phyloP scores from a whole-genome alignment of 2,329 filamentous ascomycete species.

The Cyphellophora europaea region DNA sequence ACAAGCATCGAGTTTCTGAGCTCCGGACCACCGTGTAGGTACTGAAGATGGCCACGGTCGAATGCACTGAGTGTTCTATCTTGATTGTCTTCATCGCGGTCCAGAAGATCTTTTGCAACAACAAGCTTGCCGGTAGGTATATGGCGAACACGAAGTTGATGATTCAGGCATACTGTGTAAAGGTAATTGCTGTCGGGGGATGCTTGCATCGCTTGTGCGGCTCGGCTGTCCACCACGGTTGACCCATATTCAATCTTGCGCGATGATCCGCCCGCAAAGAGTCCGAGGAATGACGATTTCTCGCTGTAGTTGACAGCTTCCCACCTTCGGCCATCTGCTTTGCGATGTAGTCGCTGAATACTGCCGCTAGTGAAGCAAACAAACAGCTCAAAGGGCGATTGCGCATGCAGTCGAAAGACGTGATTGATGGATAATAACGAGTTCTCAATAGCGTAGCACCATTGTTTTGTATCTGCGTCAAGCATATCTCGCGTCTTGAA shows the following conservation, averaged over 20 bases:
- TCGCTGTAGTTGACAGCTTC: slow-evolving; percentile 38
- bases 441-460: slow-evolving; percentile 53
- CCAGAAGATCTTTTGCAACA: slow-evolving; percentile 67
- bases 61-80: slow-evolving; percentile 73
- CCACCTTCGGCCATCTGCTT: slow-evolving; percentile 40
- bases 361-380: slow-evolving; percentile 50
- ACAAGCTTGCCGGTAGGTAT: slow-evolving; percentile 69
- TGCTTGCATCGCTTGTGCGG: slow-evolving; percentile 33
- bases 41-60: slow-evolving; percentile 65
- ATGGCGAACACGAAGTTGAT: slow-evolving; percentile 85
- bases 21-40: slow-evolving; percentile 27
- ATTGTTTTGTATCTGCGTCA: slow-evolving; percentile 67
- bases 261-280: slow-evolving; percentile 35
- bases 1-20: slow-evolving; percentile 40
- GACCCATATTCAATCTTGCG: slow-evolving; percentile 33
- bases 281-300: slow-evolving; percentile 37
- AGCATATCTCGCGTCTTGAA: slow-evolving; percentile 59
- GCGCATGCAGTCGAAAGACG: slow-evolving; percentile 68
- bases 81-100: slow-evolving; percentile 55
- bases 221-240: slow-evolving; percentile 31
- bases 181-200: slow-evolving; percentile 40
- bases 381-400: slow-evolving; percentile 63
- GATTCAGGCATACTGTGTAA: slow-evolving; percentile 81
- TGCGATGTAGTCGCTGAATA: slow-evolving; percentile 59
- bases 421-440: slow-evolving; percentile 63